These are phyloP conservation scores for Epichloe uncinata DNA, from an alignment of 2,329 filamentous ascomycete genomes.

Conservation along the genomic window DNA sequence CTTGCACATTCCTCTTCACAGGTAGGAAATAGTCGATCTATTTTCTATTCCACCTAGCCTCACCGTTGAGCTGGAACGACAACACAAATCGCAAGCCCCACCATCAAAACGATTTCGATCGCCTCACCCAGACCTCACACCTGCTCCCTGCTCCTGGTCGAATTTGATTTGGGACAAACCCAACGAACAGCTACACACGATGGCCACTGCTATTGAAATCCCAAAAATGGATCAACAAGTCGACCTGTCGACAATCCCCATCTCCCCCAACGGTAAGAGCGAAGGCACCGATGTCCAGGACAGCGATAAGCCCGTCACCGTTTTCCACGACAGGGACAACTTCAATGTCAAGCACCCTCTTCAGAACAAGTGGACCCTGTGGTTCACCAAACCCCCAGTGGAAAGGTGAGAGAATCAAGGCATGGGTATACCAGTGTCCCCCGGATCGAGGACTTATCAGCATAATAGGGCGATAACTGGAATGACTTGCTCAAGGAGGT, in stretches of 20 bases:
- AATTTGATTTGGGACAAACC: slow-evolving; percentile 1
- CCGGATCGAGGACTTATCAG: slow-evolving; percentile 1
- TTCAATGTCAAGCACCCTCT: slow-evolving; percentile 99
- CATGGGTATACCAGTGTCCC: not conserved
- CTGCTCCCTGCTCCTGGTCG: slow-evolving; percentile 9
- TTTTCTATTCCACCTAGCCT: slow-evolving; percentile 8
- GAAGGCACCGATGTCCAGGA: slow-evolving; percentile 34
- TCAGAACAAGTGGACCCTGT: slow-evolving; percentile 95
- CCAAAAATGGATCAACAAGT: slow-evolving; percentile 40
- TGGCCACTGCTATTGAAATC: slow-evolving; percentile 23
- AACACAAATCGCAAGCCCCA: slow-evolving; percentile 1
- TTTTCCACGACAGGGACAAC: slow-evolving; percentile 97
- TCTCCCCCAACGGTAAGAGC: slow-evolving; percentile 47
- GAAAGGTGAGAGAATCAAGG: slow-evolving; percentile 51
- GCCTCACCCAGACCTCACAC: slow-evolving; percentile 11
- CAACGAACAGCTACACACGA: slow-evolving; percentile 12
- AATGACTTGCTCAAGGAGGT: slow-evolving; percentile 96
- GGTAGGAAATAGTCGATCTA: slow-evolving; percentile 17
- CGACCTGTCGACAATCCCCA: slow-evolving; percentile 54
- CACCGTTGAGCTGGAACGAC: not conserved
- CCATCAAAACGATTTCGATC: slow-evolving; percentile 5
- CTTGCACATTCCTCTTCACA: slow-evolving; percentile 6
- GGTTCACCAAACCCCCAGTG: slow-evolving; percentile 97
- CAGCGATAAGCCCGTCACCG: slow-evolving; percentile 61
- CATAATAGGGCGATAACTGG: slow-evolving; percentile 85